Percentiles rank a stretch among this genome's conserved stretches.
phyloP scores from a whole-genome alignment of 768 basidiomycete species.

The Boletus rufocinnamomeus region DNA sequence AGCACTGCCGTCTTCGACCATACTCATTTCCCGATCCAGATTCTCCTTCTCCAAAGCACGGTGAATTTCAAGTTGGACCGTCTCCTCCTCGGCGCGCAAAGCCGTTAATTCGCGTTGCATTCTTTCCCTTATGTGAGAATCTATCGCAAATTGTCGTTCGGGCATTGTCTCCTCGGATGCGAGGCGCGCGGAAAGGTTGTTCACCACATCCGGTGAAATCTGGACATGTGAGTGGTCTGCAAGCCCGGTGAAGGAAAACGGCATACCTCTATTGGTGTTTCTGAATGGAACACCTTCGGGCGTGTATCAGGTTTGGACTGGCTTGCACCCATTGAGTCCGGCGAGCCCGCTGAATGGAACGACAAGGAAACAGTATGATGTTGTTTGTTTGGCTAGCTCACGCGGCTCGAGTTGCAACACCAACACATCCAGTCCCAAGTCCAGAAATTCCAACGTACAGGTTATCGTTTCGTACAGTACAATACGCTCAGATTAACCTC shows the following conservation, averaged over 20 bases:
- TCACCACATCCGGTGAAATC: slow-evolving; percentile 85
- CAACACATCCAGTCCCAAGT: not conserved
- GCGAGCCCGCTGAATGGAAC: not conserved
- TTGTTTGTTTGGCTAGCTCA: slow-evolving; percentile 19
- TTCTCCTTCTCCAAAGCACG: slow-evolving; percentile 85
- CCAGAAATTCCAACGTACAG: not conserved
- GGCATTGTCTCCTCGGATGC: slow-evolving; percentile 60
- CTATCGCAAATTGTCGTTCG: slow-evolving; percentile 72
- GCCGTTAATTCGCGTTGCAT: slow-evolving; percentile 69
- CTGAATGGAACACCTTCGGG: slow-evolving; percentile 58
- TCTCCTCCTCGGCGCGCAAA: slow-evolving; percentile 68
- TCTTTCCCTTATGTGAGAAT: slow-evolving; percentile 68
- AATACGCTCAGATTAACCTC: not conserved
- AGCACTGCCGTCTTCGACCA: slow-evolving; percentile 45
- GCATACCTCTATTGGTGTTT: slow-evolving; percentile 56
- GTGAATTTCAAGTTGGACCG: slow-evolving; percentile 73
- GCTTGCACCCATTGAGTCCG: slow-evolving; percentile 59
- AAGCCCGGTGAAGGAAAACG: not conserved
- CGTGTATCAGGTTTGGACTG: slow-evolving; percentile 62
- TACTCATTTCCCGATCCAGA: slow-evolving; percentile 67
- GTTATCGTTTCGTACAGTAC: not conserved
- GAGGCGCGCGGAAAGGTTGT: slow-evolving; percentile 69
- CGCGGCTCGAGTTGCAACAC: not conserved
- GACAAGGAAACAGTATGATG: not conserved
- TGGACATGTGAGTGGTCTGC: slow-evolving; percentile 32